Evolutionary conservation across 176 grass and related monocot species (phyloP).

Genomic region (Hordeum marinum): DNA sequence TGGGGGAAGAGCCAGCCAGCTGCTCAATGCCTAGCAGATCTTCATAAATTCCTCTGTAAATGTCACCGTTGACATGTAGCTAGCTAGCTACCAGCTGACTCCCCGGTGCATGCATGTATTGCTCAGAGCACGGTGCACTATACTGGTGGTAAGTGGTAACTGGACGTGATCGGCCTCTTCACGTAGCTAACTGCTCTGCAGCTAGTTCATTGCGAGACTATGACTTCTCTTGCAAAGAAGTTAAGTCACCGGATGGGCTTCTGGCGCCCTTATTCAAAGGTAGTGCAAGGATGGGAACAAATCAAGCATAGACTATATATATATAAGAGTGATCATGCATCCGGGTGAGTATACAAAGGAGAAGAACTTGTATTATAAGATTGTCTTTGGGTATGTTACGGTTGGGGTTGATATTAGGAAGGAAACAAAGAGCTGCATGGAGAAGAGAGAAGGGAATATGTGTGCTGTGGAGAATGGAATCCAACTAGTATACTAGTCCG

Average conservation of each 20-base stretch:
- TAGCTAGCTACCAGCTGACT: neutral
- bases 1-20: neutral
- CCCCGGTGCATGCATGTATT: neutral
- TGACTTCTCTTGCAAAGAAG: neutral
- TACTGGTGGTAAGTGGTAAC: neutral
- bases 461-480: conserved; percentile 45
- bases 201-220: neutral
- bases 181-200: conserved; percentile 1
- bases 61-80: conserved; percentile 15
- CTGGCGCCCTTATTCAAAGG: neutral
- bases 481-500: neutral
- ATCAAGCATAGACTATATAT: neutral
- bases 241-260: conserved; percentile 1
- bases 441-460: conserved; percentile 29
- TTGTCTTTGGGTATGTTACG: conserved; percentile 14
- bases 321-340: neutral
- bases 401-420: neutral
- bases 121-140: neutral
- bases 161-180: neutral
- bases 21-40: neutral
- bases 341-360: neutral
- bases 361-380: conserved; percentile 11
- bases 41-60: neutral
- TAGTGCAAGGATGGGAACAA: conserved; percentile 16
- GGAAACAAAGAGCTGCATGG: conserved; percentile 21